These are phyloP conservation scores for Erythrobasidium hasegawianum DNA, from an alignment of 1,284 basidiomycete species.

Conservation along the genomic window DNA sequence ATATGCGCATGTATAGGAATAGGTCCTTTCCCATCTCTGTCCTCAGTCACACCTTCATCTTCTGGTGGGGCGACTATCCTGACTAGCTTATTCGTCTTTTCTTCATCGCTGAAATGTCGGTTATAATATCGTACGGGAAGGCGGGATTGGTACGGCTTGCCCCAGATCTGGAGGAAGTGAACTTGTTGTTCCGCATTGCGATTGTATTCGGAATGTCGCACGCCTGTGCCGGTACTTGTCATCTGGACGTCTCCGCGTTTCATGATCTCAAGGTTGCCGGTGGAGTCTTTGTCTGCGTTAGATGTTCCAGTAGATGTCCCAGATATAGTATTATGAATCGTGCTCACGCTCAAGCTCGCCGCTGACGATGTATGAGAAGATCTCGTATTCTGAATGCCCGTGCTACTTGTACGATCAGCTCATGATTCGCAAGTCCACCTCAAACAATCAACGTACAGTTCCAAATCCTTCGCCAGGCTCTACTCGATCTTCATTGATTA, in stretches of 20 bases:
- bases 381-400: slow-evolving; percentile 55
- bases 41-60: slow-evolving; percentile 57
- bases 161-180: slow-evolving; percentile 88
- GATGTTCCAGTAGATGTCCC: not conserved
- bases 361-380: slow-evolving; percentile 79
- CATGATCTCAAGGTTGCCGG: slow-evolving; percentile 83
- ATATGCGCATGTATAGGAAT: slow-evolving; percentile 58
- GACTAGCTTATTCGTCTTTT: slow-evolving; percentile 68
- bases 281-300: slow-evolving; percentile 62
- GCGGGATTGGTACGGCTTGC: slow-evolving; percentile 58
- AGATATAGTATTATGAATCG: slow-evolving; percentile 48
- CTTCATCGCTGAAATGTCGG: slow-evolving; percentile 68
- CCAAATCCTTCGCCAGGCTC: slow-evolving; percentile 74
- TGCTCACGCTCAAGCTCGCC: slow-evolving; percentile 69
- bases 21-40: slow-evolving; percentile 66
- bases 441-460: slow-evolving; percentile 53
- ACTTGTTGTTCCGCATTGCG: slow-evolving; percentile 60
- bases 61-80: slow-evolving; percentile 67
- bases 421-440: not conserved
- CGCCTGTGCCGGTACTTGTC: slow-evolving; percentile 58
- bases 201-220: slow-evolving; percentile 66
- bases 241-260: slow-evolving; percentile 84
- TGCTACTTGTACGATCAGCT: not conserved
- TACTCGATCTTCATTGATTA: slow-evolving; percentile 69
- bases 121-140: slow-evolving; percentile 75